Evolutionary conservation across 2,329 filamentous ascomycete genomes (phyloP), one percentile per base, ranked within the genome.

Genomic region (Penicillium sp.): DNA sequence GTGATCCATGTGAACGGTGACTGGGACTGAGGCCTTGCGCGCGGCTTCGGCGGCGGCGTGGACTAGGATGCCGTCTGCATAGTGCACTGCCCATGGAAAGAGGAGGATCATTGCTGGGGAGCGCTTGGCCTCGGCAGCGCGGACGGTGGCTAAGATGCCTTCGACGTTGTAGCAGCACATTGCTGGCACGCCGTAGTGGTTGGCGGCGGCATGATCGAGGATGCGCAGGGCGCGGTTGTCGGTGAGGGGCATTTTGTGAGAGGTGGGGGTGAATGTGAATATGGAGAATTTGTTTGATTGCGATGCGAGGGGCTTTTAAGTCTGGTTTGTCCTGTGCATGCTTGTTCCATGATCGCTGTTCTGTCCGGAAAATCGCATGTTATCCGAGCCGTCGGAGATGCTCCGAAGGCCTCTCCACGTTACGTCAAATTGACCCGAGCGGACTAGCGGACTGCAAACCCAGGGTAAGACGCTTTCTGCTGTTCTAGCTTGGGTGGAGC

Each of bases 11-110:
- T 88, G 86, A 40, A 88, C 75, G 21, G 81, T 81, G 28, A 88
- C 73, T 23, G 86, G 86, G 3, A 88, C 85, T 2, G 69, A 72
- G 51, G 85, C 84, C 33, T 73, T 77, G 66, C 81, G 78, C 1
- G 82, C 83, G 33, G 83, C 83, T 55, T 80, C 76, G 28, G 82
- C 81, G 3, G 82, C 83, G 7, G 81, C 80, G 56, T 79, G 77
- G 9, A 85, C 80, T 29, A 86, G 79, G 26, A 81, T 69, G 8
- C 78, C 76, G 51, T 81, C 81, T 3, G 85, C 85, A 74, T 88
- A 90, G 58, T 86, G 76, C 48, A 90, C 80, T 0, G 87, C 87
- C 88, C 88, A 90, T 18, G 88, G 88, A 72, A 91, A 90, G 61
- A 90, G 83, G 23, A 88, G 84, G 63, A 90, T 84, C 78, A 90